Conservation (phyloP, 106 monocot species). For the Ottelia alismoides region DNA sequence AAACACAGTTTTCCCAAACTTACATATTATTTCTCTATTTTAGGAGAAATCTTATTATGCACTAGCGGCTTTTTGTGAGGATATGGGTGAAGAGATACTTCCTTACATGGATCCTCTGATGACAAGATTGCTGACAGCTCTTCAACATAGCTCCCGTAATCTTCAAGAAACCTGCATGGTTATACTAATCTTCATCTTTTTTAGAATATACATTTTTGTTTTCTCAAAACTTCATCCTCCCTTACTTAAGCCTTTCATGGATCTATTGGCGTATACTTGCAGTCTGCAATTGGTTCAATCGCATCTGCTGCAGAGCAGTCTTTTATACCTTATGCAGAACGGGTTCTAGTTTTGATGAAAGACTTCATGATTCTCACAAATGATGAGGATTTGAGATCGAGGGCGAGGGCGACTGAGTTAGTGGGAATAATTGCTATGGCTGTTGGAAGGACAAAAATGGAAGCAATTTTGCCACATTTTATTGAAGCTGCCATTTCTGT, state of each 20-base stretch:
- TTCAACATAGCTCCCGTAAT: constrained; percentile 71
- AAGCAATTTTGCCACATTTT: constrained; percentile 70
- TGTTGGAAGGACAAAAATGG: constrained; percentile 74
- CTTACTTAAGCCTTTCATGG: background rate
- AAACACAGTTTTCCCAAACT: no score
- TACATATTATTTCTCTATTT: constrained; percentile 2
- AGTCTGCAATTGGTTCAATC: constrained; percentile 96
- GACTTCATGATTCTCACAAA: constrained; percentile 77
- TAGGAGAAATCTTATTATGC: constrained; percentile 99
- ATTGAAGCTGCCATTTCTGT: constrained; percentile 93
- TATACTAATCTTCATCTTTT: constrained; percentile 2
- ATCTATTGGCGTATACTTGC: constrained; percentile 11
- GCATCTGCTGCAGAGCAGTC: constrained; percentile 86
- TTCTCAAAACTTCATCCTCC: constrained; percentile 2
- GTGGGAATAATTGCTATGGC: constrained; percentile 94
- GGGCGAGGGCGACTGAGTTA: constrained; percentile 93
- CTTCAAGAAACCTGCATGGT: constrained; percentile 99
- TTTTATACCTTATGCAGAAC: constrained; percentile 92
- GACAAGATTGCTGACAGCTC: constrained; percentile 58
- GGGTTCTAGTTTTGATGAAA: constrained; percentile 87
- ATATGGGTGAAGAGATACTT: constrained; percentile 91
- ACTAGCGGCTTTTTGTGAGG: constrained; percentile 97
- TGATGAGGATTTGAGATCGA: constrained; percentile 72
- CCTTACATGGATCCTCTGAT: constrained; percentile 89
- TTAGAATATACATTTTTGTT: background rate